Evolutionary conservation across 331 rosid species (phyloP).

Genomic region (Pyracantha coccinea): DNA sequence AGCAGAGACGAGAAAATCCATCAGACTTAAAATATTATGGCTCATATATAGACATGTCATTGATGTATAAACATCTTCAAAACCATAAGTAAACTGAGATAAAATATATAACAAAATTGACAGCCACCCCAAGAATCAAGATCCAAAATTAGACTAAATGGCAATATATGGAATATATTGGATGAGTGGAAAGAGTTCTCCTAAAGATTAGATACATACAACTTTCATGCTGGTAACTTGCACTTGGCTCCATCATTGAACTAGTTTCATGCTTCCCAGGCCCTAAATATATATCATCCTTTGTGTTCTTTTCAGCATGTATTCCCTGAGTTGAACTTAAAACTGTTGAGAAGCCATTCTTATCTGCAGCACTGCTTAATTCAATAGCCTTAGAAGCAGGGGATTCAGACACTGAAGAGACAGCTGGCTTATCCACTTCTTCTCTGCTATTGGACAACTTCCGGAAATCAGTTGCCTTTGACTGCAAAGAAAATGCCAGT

Average conservation of each 20-base stretch:
- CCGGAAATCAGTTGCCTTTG: slow-evolving; percentile 59
- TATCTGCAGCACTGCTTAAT: slow-evolving; percentile 38
- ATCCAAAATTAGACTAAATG: not conserved
- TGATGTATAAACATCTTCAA: not conserved
- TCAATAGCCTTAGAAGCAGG: slow-evolving; percentile 45
- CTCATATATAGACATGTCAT: not conserved
- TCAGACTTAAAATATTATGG: not conserved
- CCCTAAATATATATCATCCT: slow-evolving; percentile 32
- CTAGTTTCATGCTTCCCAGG: slow-evolving; percentile 37
- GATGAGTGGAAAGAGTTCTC: not conserved
- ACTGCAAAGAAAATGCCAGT: slow-evolving; percentile 48
- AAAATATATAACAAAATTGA: not conserved
- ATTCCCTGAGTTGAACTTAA: slow-evolving; percentile 51
- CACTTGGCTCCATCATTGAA: slow-evolving; percentile 24
- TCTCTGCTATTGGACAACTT: slow-evolving; percentile 54
- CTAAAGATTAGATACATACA: slow-evolving; percentile 20
- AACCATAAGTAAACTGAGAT: not conserved
- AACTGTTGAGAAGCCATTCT: slow-evolving; percentile 43
- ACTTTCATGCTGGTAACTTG: slow-evolving; percentile 28
- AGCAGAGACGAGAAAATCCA: not conserved
- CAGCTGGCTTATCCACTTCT: slow-evolving; percentile 55
- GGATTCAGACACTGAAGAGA: slow-evolving; percentile 51
- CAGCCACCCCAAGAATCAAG: not conserved
- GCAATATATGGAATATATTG: not conserved
- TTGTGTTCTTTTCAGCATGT: slow-evolving; percentile 31